Evolutionary conservation across 345 rosid genomes (phyloP), one percentile per base, ranked within the genome.

Genomic region (Salix koriyanagi): DNA sequence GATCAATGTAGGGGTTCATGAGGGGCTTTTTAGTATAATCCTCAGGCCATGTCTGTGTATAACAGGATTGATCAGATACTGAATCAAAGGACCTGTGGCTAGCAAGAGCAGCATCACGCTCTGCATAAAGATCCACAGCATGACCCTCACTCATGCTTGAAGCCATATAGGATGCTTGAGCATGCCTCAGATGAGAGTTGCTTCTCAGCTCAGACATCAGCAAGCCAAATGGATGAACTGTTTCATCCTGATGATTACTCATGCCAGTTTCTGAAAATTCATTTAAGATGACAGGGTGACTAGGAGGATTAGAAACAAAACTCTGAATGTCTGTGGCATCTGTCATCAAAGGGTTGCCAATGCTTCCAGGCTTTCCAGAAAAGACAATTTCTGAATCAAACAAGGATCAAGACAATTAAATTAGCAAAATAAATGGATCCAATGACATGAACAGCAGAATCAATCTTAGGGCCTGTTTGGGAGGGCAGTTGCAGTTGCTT

Each of bases 221-320:
- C 71, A 88, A 81, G 74, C 91, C 90, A 84, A 89, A 89, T 11
- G 89, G 93, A 77, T 88, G 91, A 82, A 88, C 56, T 74, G 83
- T 87, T 70, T 85, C 86, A 67, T 88, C 88, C 71, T 60, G 79
- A 82, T 85, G 89, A 81, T 75, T 65, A 65, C 34, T 78, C 67
- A 77, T 39, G 75, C 69, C 71, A 75, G 73, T 70, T 65, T 78
- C 77, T 30, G 86, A 72, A 50, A 76, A 72, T 67, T 85, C 89
- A 81, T 77, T 83, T 52, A 80, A 65, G 68, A 78, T 65, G 34
- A 79, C 75, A 77, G 84, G 79, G 62, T 76, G 79, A 52, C 77
- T 79, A 76, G 82, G 69, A 67, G 80, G 39, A 69, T 80, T 74
- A 30, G 73, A 65, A 25, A 62, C 76, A 46, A 84, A 54, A 80